Evolutionary conservation across 768 basidiomycete species (phyloP), one percentile per base, ranked within the genome.

Genomic region (Sarcodon sp.): DNA sequence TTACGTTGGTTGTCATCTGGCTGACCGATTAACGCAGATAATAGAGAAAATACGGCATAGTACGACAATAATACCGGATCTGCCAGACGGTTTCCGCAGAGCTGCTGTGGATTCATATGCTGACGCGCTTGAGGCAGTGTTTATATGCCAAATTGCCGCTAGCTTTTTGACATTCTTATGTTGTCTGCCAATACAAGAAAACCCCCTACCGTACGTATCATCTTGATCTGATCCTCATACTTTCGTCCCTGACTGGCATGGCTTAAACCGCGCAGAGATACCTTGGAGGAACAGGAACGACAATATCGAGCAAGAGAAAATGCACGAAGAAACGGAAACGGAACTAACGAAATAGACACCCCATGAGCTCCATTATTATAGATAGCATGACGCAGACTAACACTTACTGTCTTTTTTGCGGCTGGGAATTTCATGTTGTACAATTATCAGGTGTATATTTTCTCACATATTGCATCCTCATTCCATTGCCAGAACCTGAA

Each of bases 61-160:
- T 45, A 78, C 86, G 37, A 75, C 71, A 50, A 75, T 79, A 52
- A 90, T 92, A 68, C 77, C 79, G 52, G 66, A 64, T 43, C 68
- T 93, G 46, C 65, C 76, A 18, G 77, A 80, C 38, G 52, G 60
- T 36, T 57, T 77, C 46, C 73, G 67, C 55, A 63, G 71, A 52
- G 78, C 77, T 45, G 90, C 87, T 7, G 69, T 86, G 47, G 72
- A 77, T 52, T 86, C 86, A 1, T 93, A 91, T 65, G 79, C 79
- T 43, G 76, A 79, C 58, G 85, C 89, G 50, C 69, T 92, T 57
- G 80, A 76, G 58, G 78, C 78, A 54, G 87, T 89, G 51, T 93
- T 92, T 69, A 78, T 88, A 50, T 81, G 79, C 57, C 88, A 90
- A 58, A 69, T 73, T 46, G 80, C 72, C 32, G 66, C 83, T 53